Conservation (phyloP, 179 eudicot species). For the Spinacia oleracea region DNA sequence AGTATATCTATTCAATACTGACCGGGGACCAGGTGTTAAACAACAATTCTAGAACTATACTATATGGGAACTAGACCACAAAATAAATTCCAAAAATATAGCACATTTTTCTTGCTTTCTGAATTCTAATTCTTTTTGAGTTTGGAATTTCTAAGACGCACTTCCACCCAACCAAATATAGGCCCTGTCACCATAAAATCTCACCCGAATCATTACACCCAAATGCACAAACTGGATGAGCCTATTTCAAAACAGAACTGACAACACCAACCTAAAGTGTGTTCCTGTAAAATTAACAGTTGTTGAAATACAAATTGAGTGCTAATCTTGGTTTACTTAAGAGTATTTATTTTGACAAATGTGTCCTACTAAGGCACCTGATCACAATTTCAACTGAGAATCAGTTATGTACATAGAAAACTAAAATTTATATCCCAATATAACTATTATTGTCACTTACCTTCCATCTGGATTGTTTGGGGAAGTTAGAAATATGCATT, state of each 20-base stretch:
- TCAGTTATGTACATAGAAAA: not conserved
- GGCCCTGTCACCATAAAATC: not conserved
- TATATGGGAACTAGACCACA: not conserved
- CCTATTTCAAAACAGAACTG: not conserved
- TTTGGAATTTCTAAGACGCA: not conserved
- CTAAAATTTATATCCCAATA: not conserved
- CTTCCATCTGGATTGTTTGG: constrained; percentile 99
- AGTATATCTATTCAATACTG: not conserved
- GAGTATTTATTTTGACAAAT: not conserved
- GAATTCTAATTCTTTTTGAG: not conserved
- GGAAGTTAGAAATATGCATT: constrained; percentile 93
- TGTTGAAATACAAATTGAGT: not conserved
- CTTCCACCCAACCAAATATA: not conserved
- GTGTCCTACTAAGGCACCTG: not conserved
- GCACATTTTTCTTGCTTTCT: not conserved
- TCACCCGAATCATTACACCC: not conserved
- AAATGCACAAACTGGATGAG: not conserved
- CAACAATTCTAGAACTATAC: not conserved
- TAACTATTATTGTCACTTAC: constrained; percentile 39
- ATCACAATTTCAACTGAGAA: constrained; percentile 5
- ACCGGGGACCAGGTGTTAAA: not conserved
- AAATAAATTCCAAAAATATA: not conserved
- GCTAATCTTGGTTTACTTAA: not conserved
- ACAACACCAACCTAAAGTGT: not conserved
- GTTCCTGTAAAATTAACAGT: no score